Base-by-base conservation (phyloP, 495 filamentous ascomycete species). In the Lentithecium fluviatile region DNA sequence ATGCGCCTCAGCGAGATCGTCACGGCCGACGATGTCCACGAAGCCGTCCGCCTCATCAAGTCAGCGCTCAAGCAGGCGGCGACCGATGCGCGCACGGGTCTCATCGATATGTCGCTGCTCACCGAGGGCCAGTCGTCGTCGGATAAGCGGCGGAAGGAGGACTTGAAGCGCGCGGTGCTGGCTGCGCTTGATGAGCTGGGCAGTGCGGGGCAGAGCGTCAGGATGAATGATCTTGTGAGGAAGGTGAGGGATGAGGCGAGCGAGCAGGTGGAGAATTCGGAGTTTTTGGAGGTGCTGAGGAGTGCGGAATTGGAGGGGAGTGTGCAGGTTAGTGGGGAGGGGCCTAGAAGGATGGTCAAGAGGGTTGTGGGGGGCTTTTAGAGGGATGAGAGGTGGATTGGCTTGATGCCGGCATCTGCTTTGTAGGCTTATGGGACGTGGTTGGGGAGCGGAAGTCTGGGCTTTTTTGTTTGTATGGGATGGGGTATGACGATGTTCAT, bases 61-160 rank as follows among this genome's bases (percentile, higher is more conserved):
- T 86, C 85, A 0, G 94, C 94, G n/a, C 85, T 99, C 69, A 97
- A 99, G 79, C 91, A 95, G 67, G 88, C 92, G 0, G 94, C 94
- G 6, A 99, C 94, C 0, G 94, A 99, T 73, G 73, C 90, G 0
- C 75, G 89, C 25, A 96, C 95, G 32, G 94, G 94, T 37, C 78
- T 95, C 54, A 97, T 99, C 68, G 94, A 99, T 69, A 97, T 99
- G 94, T 85, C 88, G 55, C 76, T 99, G 56, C 77, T 99, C 46
- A 95, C 91, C 1, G 95, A 96, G 66, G 94, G 94, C 12, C 93
- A 89, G 10, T 90, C 88, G 62, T 85, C 89, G 1, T 85, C 83
- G 32, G 95, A 97, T 74, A 77, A 93, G 34, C 83, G 87, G 63
- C 78, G 89, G 56, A 89, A 84, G 71, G 82, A 87, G 26, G 91